phyloP scores from a whole-genome alignment of 495 filamentous ascomycete genomes.

The Trichoderma asperelloides region DNA sequence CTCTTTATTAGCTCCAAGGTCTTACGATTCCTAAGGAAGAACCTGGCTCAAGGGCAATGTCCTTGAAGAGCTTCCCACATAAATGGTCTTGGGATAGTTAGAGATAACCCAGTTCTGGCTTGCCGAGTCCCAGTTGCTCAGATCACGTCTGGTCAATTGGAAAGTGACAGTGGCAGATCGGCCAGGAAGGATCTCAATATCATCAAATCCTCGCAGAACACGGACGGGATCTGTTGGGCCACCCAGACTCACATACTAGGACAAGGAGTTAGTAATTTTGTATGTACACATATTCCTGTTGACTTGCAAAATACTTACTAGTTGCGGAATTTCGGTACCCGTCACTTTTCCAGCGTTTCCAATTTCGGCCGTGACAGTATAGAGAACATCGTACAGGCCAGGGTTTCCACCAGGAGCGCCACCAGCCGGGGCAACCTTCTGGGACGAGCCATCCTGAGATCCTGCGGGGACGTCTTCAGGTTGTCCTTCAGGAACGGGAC shows the following conservation, averaged over 20 bases:
- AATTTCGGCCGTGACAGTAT: constrained; percentile 35
- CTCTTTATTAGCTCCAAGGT: too few relatives aligned
- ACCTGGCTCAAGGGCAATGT: constrained; percentile 17
- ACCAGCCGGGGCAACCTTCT: constrained; percentile 54
- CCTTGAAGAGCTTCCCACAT: constrained; percentile 32
- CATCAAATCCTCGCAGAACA: constrained; percentile 74
- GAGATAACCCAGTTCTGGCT: constrained; percentile 67
- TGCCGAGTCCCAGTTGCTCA: constrained; percentile 68
- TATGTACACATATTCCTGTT: background rate
- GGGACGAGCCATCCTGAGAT: constrained; percentile 55
- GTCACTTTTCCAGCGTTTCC: constrained; percentile 43
- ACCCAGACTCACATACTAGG: constrained; percentile 52
- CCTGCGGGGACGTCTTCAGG: constrained; percentile 50
- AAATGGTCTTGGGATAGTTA: constrained; percentile 26
- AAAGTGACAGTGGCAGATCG: constrained; percentile 54
- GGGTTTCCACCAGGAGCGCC: constrained; percentile 79
- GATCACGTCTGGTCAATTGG: constrained; percentile 64
- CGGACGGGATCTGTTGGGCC: constrained; percentile 55
- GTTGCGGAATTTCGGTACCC: constrained; percentile 51
- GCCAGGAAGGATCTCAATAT: constrained; percentile 51
- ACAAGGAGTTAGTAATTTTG: constrained; percentile 43
- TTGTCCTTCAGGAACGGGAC: constrained; percentile 39
- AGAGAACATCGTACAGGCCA: constrained; percentile 34
- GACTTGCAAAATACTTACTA: constrained; percentile 32
- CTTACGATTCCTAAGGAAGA: background rate